Percentiles rank a stretch among this genome's conserved stretches.
phyloP scores from a whole-genome alignment of 2,329 filamentous ascomycete species.

The Aspergillus persii region DNA sequence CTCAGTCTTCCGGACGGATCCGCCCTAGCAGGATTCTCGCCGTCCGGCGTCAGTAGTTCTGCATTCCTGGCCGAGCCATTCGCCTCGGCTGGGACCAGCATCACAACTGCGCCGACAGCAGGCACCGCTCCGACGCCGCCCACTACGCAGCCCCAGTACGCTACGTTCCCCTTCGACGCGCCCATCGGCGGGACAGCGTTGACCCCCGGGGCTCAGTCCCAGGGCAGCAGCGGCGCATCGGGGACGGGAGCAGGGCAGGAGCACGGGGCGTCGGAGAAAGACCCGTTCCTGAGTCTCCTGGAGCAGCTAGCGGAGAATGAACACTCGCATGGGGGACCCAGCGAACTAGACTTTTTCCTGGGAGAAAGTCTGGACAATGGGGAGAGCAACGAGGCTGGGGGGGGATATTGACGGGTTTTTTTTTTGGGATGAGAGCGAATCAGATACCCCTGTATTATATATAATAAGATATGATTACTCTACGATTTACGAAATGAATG shows the following conservation, averaged over 20 bases:
- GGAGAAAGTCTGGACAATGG: conserved; percentile 29
- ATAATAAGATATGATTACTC: not conserved
- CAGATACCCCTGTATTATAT: not conserved
- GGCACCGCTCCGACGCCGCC: conserved; percentile 28
- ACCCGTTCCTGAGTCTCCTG: conserved; percentile 74
- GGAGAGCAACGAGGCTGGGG: not conserved
- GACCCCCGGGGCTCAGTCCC: conserved; percentile 46
- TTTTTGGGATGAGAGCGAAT: not conserved
- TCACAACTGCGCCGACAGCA: not conserved
- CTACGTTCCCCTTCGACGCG: conserved; percentile 39
- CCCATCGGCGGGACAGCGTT: conserved; percentile 19
- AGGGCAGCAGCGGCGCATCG: conserved; percentile 33
- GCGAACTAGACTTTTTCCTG: conserved; percentile 77
- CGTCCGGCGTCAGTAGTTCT: conserved; percentile 33
- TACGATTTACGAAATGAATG: not conserved
- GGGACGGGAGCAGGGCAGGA: conserved; percentile 33
- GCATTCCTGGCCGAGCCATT: conserved; percentile 32
- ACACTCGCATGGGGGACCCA: conserved; percentile 62
- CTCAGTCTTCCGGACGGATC: conserved; percentile 5
- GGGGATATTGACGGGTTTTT: not conserved
- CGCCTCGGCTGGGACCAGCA: not conserved
- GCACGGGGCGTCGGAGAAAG: conserved; percentile 64
- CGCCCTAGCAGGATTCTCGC: conserved; percentile 38
- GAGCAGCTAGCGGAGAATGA: conserved; percentile 84
- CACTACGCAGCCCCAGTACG: conserved; percentile 32